Evolutionary conservation across 1,284 basidiomycete genomes (phyloP).

Genomic region (Mycosarcoma mackinlayi): DNA sequence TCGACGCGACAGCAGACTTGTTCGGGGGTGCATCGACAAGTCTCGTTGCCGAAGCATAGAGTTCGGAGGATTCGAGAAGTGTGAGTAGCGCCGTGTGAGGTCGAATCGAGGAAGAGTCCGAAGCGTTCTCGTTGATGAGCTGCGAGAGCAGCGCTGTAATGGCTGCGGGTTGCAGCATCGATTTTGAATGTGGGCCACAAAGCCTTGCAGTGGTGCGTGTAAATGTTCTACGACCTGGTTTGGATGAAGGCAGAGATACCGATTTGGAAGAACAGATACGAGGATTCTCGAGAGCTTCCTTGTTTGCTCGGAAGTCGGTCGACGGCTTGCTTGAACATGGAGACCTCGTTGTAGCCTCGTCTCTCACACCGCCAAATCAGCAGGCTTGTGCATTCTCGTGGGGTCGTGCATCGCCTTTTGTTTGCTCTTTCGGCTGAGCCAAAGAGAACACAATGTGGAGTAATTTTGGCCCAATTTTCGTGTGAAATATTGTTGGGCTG

Average conservation of each 20-base stretch:
- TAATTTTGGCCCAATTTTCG: constrained; percentile 4
- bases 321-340: too few species aligned
- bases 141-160: constrained; percentile 37
- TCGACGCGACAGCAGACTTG: constrained; percentile 19
- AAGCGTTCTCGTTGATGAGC: constrained; percentile 17
- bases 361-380: too few species aligned
- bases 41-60: constrained; percentile 34
- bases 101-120: not conserved
- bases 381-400: too few species aligned
- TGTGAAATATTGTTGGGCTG: constrained; percentile 2
- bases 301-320: constrained; percentile 15
- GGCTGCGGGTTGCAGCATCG: constrained; percentile 42
- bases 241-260: not conserved
- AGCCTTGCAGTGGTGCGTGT: too few species aligned
- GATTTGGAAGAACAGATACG: not conserved
- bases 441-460: constrained; percentile 6
- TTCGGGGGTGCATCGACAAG: constrained; percentile 18
- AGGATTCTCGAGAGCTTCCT: not conserved
- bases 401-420: too few species aligned
- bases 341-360: too few species aligned
- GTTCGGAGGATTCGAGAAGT: constrained; percentile 40
- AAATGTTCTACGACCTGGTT: too few species aligned
- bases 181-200: too few species aligned
- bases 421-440: not conserved
- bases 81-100: constrained; percentile 44